These are phyloP conservation scores for Strobilomyces dryophilus DNA, from an alignment of 768 basidiomycete species.

Conservation along the genomic window DNA sequence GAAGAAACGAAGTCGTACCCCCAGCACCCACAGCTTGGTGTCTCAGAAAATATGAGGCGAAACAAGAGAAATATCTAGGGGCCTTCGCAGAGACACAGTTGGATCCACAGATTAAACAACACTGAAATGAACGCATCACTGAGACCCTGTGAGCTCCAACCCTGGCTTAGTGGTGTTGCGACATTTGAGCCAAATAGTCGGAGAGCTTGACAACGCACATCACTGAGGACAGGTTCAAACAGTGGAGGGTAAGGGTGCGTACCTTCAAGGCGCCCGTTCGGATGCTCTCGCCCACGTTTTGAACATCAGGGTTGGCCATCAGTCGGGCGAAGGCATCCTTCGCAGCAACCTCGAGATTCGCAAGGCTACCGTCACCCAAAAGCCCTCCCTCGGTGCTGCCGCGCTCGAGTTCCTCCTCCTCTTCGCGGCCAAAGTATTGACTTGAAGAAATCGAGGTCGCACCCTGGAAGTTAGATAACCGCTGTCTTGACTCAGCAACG, in stretches of 20 bases:
- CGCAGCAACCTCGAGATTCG: slow-evolving; percentile 60
- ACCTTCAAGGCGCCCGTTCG: slow-evolving; percentile 82
- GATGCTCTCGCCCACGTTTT: slow-evolving; percentile 77
- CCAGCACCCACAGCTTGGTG: neutral
- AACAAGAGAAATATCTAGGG: neutral
- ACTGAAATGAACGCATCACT: slow-evolving; percentile 3
- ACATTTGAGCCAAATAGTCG: slow-evolving; percentile 70
- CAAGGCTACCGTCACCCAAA: slow-evolving; percentile 45
- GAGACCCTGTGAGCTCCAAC: neutral
- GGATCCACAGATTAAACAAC: slow-evolving; percentile 14
- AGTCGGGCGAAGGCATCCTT: slow-evolving; percentile 72
- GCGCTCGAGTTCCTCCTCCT: slow-evolving; percentile 49
- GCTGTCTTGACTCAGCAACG: slow-evolving; percentile 70
- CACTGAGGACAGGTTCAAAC: neutral
- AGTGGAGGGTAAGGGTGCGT: slow-evolving; percentile 17
- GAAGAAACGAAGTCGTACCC: neutral
- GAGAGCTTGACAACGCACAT: slow-evolving; percentile 40
- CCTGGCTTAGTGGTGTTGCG: slow-evolving; percentile 42
- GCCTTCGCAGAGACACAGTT: neutral
- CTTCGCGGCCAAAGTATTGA: slow-evolving; percentile 94
- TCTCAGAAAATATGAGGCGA: neutral
- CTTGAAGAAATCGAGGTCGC: slow-evolving; percentile 92
- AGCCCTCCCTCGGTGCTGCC: slow-evolving; percentile 53
- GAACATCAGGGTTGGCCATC: slow-evolving; percentile 82
- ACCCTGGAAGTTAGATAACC: slow-evolving; percentile 83